Conservation (phyloP, 1,139 yeast species). For the Arxiozyma slooffiae region DNA sequence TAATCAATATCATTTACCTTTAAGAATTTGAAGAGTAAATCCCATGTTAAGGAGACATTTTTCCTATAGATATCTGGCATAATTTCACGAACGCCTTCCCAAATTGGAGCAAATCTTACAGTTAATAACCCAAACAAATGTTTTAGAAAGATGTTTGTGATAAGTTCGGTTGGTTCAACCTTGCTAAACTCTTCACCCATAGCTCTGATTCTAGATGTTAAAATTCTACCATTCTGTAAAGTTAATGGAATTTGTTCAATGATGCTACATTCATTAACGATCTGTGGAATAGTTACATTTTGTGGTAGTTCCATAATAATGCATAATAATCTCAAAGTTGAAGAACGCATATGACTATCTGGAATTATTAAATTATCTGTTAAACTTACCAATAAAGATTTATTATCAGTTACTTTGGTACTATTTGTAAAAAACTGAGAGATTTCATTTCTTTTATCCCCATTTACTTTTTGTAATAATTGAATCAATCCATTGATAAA, state of each 20-base stretch:
- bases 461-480: constrained; percentile 7
- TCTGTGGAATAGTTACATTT: constrained; percentile 31
- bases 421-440: neutral
- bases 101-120: constrained; percentile 72
- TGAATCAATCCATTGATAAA: constrained; percentile 21
- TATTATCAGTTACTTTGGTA: constrained; percentile 4
- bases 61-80: constrained; percentile 41
- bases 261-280: constrained; percentile 37
- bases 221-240: constrained; percentile 63
- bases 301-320: constrained; percentile 26
- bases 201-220: constrained; percentile 58
- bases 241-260: constrained; percentile 69
- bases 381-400: constrained; percentile 7
- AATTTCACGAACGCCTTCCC: constrained; percentile 65
- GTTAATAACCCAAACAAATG: constrained; percentile 67
- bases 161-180: constrained; percentile 30
- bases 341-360: constrained; percentile 39
- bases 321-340: constrained; percentile 37
- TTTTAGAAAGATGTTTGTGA: constrained; percentile 39
- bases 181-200: constrained; percentile 43
- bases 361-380: constrained; percentile 39
- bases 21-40: constrained; percentile 36
- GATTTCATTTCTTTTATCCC: neutral
- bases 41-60: constrained; percentile 49
- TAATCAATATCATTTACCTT: constrained; percentile 16